Percentiles rank a stretch among this genome's conserved stretches.
phyloP scores from a whole-genome alignment of 2,329 filamentous ascomycete species.

The Fusarium mangiferae region DNA sequence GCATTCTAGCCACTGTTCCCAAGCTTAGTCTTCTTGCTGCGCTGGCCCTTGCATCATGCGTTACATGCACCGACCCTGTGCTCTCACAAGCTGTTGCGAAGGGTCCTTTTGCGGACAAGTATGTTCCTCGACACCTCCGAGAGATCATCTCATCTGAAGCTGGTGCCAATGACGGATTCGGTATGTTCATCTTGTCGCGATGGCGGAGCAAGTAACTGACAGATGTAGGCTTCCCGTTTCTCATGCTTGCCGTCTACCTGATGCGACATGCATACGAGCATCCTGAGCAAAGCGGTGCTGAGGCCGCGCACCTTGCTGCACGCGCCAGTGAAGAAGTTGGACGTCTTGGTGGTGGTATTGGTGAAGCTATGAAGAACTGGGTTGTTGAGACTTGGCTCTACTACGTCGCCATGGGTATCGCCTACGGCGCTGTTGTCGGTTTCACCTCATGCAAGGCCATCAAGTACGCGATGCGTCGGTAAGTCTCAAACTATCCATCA shows the following conservation, averaged over 20 bases:
- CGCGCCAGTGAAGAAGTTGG: constrained; percentile 53
- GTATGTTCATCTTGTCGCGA: constrained; percentile 20
- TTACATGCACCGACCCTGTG: constrained; percentile 63
- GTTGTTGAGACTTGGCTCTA: constrained; percentile 70
- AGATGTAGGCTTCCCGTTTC: constrained; percentile 60
- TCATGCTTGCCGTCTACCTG: constrained; percentile 52
- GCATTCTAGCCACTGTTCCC: constrained; percentile 65
- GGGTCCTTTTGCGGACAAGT: constrained; percentile 64
- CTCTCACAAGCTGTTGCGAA: constrained; percentile 43
- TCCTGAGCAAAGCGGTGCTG: not conserved
- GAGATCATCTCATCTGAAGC: constrained; percentile 72
- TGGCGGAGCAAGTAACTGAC: not conserved
- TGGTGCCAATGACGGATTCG: constrained; percentile 71
- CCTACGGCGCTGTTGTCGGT: constrained; percentile 64
- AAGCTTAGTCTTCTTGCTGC: constrained; percentile 63
- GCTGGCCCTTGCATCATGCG: constrained; percentile 68
- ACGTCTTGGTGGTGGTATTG: constrained; percentile 61
- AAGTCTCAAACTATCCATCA: not conserved
- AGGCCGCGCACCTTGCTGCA: constrained; percentile 20
- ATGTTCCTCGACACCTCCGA: constrained; percentile 64
- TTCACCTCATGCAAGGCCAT: constrained; percentile 59
- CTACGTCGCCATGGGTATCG: constrained; percentile 63
- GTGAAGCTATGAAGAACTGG: constrained; percentile 66
- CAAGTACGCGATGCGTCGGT: constrained; percentile 53
- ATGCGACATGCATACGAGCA: constrained; percentile 16